Evolutionary conservation across 177 flowering plant species (phyloP).

Genomic region (Vitis hybrid): DNA sequence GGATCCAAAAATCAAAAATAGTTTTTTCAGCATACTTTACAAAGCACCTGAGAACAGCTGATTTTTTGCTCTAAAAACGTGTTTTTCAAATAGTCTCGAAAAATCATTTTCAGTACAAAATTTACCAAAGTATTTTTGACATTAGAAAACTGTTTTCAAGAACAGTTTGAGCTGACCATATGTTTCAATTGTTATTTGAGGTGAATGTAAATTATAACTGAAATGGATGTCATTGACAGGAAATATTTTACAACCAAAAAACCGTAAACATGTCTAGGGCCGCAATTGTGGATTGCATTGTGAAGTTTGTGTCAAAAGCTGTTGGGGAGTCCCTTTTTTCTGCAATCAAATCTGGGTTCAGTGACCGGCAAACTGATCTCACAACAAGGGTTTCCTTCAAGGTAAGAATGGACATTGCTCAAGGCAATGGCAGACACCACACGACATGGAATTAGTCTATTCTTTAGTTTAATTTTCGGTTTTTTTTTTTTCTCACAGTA

Average conservation of each 20-base stretch:
- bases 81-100: not conserved
- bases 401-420: conserved; percentile 36
- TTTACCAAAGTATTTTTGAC: no score
- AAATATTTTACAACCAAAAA: conserved; percentile 55
- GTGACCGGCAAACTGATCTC: conserved; percentile 58
- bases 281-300: conserved; percentile 37
- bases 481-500: conserved; percentile 44
- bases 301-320: conserved; percentile 34
- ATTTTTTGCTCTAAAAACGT: not conserved
- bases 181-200: not conserved
- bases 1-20: no score
- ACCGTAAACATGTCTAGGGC: conserved; percentile 57
- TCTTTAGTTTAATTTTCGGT: no score
- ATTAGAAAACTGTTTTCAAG: no score
- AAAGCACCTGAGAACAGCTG: not conserved
- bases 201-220: conserved; percentile 1
- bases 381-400: conserved; percentile 80
- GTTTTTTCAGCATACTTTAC: no score
- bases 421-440: not conserved
- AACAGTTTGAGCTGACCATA: not conserved
- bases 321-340: conserved; percentile 53
- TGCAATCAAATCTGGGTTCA: conserved; percentile 58
- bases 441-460: not conserved
- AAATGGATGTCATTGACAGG: conserved; percentile 47
- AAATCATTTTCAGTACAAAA: no score